These are phyloP conservation scores for Arctostaphylos glauca DNA, from an alignment of 148 eudicot species.

Conservation along the genomic window DNA sequence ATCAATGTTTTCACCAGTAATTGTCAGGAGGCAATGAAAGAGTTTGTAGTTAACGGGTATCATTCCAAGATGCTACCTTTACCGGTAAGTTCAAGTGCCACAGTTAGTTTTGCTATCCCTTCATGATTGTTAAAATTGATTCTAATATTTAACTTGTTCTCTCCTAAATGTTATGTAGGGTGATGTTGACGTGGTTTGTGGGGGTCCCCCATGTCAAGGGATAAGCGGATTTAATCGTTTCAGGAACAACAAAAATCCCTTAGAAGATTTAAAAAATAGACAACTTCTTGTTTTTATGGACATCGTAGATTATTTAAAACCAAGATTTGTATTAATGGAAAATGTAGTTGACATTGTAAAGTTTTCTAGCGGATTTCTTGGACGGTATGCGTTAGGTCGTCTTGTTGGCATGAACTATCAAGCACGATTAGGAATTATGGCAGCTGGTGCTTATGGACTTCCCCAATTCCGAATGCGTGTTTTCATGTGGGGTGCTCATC, in stretches of 20 bases:
- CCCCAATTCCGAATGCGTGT: slow-evolving; percentile 82
- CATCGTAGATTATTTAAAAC: slow-evolving; percentile 56
- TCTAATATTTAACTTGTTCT: not conserved
- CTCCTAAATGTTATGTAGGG: slow-evolving; percentile 37
- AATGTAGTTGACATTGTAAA: slow-evolving; percentile 71
- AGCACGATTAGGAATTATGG: slow-evolving; percentile 75
- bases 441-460: slow-evolving; percentile 77
- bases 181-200: slow-evolving; percentile 71
- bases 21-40: slow-evolving; percentile 48
- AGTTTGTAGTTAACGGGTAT: slow-evolving; percentile 50
- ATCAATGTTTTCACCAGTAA: slow-evolving; percentile 28
- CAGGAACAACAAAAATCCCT: slow-evolving; percentile 46
- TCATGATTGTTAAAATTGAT: not conserved
- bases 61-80: slow-evolving; percentile 55
- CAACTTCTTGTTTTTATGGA: slow-evolving; percentile 71
- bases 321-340: slow-evolving; percentile 68
- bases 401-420: slow-evolving; percentile 71
- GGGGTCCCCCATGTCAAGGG: slow-evolving; percentile 95
- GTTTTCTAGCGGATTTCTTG: slow-evolving; percentile 58
- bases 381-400: slow-evolving; percentile 68
- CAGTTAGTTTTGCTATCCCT: not conserved
- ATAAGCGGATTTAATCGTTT: slow-evolving; percentile 82
- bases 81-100: slow-evolving; percentile 45
- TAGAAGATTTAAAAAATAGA: slow-evolving; percentile 48
- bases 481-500: slow-evolving; percentile 72